Percentiles rank a stretch among this genome's conserved stretches.
Evolutionary conservation across 148 eudicot species (phyloP).

Genomic region (Diospyros lotus): DNA sequence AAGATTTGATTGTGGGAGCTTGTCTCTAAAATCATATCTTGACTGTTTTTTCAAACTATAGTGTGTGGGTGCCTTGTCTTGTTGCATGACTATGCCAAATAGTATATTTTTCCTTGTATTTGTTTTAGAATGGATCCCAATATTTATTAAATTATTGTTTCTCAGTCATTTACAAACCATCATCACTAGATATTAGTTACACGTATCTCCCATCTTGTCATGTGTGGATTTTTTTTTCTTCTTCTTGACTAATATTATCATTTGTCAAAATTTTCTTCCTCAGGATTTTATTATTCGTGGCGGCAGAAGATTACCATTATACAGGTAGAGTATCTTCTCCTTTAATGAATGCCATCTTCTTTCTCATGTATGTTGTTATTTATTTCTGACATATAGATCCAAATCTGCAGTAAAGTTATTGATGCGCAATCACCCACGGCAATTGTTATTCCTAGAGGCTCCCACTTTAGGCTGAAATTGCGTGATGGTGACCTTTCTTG

Average conservation of each 20-base stretch:
- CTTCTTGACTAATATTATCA: background rate
- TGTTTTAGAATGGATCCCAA: too few species aligned
- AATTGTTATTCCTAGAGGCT: conserved; percentile 58
- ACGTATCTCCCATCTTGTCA: too few species aligned
- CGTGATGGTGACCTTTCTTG: conserved; percentile 80
- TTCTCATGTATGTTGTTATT: conserved; percentile 1
- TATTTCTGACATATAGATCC: conserved; percentile 19
- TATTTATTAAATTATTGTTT: too few species aligned
- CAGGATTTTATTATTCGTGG: conserved; percentile 88
- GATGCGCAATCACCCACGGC: conserved; percentile 89
- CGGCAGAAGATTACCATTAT: conserved; percentile 73
- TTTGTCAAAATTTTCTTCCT: conserved; percentile 6
- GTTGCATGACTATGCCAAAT: too few species aligned
- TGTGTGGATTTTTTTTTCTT: background rate
- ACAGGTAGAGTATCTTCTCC: conserved; percentile 40
- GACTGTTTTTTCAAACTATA: too few species aligned
- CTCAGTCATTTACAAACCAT: too few species aligned
- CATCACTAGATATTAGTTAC: too few species aligned
- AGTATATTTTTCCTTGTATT: too few species aligned
- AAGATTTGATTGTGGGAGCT: too few species aligned
- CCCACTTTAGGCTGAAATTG: conserved; percentile 32
- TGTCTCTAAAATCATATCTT: too few species aligned
- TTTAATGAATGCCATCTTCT: background rate
- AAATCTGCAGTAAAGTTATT: conserved; percentile 64
- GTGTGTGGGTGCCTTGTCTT: too few species aligned